Base-by-base conservation (phyloP, 2,329 filamentous ascomycete species). In the Aureobasidium musti region DNA sequence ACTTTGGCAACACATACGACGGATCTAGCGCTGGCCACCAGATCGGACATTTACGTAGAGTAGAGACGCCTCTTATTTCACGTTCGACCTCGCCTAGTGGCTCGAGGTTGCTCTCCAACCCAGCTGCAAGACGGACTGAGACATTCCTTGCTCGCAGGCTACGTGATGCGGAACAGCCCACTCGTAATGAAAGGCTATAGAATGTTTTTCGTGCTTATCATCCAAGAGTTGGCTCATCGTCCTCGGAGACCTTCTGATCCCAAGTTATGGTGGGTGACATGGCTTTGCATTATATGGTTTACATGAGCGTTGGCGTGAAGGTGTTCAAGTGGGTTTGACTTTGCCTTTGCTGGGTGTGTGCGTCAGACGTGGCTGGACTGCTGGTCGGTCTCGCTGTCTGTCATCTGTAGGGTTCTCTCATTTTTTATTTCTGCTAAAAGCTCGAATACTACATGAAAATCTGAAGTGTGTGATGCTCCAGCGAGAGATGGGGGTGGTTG, bases 71-170 rank as follows among this genome's bases (percentile, higher is more conserved):
- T 39, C 47, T 47, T 19, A 30, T 21, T 7, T 63, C 60, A 21
- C 41, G 41, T 8, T 50, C 59, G 7, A 37, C 28, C 10, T 50
- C 59, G 6, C 43, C 45, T 17, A 37, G 30, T 39, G 41, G 30
- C 5, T 50, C 59, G 21, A 35, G 39, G 2, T 35, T 47, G 19
- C 30, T 60, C 10, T 19, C 56, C 19, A 47, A 60, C 14, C 26
- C 10, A 43, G 56, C 56, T 47, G 56, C 56, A 11, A 60, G 56
- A 60, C 41, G 56, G 11, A 21, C 56, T 10, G 41, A 59, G 23
- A 45, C 39, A 6, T 47, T 45, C 14, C 57, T 63, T 13, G 39
- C 43, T 3, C 59, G 45, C 13, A 26, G 2, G 26, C 28, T 49
- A 14, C 41, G 41, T 23, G 59, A 63, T 21, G 59, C 43, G 28